Evolutionary conservation across 176 grass and related monocot species (phyloP).

Genomic region (Melocanna baccifera): DNA sequence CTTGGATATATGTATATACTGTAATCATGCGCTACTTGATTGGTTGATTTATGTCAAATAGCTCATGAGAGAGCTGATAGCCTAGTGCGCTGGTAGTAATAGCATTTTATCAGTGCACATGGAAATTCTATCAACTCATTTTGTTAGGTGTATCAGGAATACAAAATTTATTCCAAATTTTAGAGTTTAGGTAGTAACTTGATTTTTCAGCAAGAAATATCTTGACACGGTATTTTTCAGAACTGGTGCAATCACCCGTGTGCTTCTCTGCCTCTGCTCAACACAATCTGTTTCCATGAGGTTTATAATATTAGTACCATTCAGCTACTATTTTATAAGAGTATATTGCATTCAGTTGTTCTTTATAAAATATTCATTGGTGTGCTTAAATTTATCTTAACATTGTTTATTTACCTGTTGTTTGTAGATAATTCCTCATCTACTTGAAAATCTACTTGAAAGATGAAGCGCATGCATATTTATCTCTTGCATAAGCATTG

Average conservation of each 20-base stretch:
- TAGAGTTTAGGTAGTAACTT: slow-evolving; percentile 10
- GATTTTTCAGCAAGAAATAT: background rate
- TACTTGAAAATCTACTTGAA: slow-evolving; percentile 16
- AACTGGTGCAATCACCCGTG: background rate
- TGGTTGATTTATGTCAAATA: background rate
- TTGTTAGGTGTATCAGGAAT: background rate
- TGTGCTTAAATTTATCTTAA: background rate
- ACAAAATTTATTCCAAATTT: background rate
- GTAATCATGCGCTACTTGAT: background rate
- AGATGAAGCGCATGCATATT: slow-evolving; percentile 5
- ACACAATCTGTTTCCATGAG: background rate
- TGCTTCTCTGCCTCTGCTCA: background rate
- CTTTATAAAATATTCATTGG: background rate
- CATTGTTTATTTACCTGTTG: background rate
- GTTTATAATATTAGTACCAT: slow-evolving; percentile 2
- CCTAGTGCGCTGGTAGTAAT: background rate
- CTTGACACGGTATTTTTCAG: background rate
- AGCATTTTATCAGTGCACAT: background rate
- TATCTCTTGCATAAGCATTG: slow-evolving; percentile 7
- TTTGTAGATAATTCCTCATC: background rate
- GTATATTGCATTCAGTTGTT: background rate
- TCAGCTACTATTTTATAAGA: background rate
- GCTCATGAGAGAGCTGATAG: background rate
- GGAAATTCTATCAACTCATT: slow-evolving; percentile 7
- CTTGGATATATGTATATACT: background rate